Evolutionary conservation across 1,284 basidiomycete species (phyloP).

Genomic region (Coniferiporia weirii): DNA sequence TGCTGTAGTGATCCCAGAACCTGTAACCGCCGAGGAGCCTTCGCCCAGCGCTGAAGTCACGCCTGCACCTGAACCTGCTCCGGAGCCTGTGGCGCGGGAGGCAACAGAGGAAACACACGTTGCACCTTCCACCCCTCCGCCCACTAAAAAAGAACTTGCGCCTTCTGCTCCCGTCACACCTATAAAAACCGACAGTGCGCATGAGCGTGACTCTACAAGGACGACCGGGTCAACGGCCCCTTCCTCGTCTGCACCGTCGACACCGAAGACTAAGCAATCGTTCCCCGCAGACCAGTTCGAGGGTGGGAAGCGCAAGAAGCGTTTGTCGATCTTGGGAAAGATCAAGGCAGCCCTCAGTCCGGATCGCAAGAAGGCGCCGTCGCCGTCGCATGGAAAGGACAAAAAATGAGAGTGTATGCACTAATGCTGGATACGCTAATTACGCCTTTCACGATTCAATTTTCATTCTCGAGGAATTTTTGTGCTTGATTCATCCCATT

Average conservation of each 20-base stretch:
- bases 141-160: constrained; percentile 1
- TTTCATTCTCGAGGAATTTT: background rate
- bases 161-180: constrained; percentile 12
- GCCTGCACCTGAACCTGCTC: background rate
- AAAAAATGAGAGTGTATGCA: background rate
- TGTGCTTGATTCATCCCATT: too few species aligned
- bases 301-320: constrained; percentile 23
- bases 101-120: background rate
- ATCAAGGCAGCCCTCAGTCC: constrained; percentile 24
- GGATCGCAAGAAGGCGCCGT: constrained; percentile 11
- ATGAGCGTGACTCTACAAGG: background rate
- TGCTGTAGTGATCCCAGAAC: constrained; percentile 1
- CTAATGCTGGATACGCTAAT: background rate
- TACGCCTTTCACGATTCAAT: background rate
- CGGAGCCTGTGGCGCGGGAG: constrained; percentile 13
- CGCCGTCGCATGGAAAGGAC: background rate
- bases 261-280: constrained; percentile 11
- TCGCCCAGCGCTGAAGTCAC: background rate
- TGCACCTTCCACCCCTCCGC: constrained; percentile 14
- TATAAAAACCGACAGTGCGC: constrained; percentile 4
- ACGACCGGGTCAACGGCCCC: constrained; percentile 1
- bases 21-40: background rate
- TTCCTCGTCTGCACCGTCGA: constrained; percentile 16
- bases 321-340: constrained; percentile 25
- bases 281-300: constrained; percentile 9